Percentiles rank a stretch among this genome's conserved stretches.
phyloP scores from a whole-genome alignment of 441 rosid genomes.

The Euphorbia celastroides region DNA sequence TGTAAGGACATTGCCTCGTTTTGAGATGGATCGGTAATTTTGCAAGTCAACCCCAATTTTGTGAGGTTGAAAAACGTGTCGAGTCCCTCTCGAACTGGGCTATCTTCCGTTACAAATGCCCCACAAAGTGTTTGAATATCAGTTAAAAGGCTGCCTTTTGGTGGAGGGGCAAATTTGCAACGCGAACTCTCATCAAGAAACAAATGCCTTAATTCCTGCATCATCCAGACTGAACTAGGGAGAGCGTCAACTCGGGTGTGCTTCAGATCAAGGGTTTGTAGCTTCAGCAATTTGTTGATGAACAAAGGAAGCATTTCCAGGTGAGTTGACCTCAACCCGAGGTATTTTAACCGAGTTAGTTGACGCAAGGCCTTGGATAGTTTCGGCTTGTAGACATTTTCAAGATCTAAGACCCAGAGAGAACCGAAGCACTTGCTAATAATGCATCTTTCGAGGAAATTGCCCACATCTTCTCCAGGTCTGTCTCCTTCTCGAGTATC shows the following conservation, averaged over 20 bases:
- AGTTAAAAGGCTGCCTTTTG: background rate
- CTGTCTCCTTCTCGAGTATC: slow-evolving; percentile 21
- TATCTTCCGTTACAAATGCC: slow-evolving; percentile 15
- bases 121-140: slow-evolving; percentile 26
- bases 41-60: slow-evolving; percentile 20
- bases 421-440: background rate
- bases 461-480: slow-evolving; percentile 19
- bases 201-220: slow-evolving; percentile 20
- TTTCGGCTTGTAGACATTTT: slow-evolving; percentile 21
- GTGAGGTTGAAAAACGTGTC: slow-evolving; percentile 10
- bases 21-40: slow-evolving; percentile 7
- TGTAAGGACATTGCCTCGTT: slow-evolving; percentile 6
- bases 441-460: slow-evolving; percentile 17
- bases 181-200: slow-evolving; percentile 16
- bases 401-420: slow-evolving; percentile 29
- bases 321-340: slow-evolving; percentile 22
- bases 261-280: slow-evolving; percentile 27
- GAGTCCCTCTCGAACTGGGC: slow-evolving; percentile 14
- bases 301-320: slow-evolving; percentile 24
- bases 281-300: slow-evolving; percentile 18
- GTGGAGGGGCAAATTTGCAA: slow-evolving; percentile 10
- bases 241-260: slow-evolving; percentile 19
- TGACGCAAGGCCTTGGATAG: slow-evolving; percentile 16
- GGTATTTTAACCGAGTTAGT: slow-evolving; percentile 19
- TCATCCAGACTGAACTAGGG: slow-evolving; percentile 23